Evolutionary conservation across 768 basidiomycete genomes (phyloP).

Genomic region (Coprinellus aureogranulatus): DNA sequence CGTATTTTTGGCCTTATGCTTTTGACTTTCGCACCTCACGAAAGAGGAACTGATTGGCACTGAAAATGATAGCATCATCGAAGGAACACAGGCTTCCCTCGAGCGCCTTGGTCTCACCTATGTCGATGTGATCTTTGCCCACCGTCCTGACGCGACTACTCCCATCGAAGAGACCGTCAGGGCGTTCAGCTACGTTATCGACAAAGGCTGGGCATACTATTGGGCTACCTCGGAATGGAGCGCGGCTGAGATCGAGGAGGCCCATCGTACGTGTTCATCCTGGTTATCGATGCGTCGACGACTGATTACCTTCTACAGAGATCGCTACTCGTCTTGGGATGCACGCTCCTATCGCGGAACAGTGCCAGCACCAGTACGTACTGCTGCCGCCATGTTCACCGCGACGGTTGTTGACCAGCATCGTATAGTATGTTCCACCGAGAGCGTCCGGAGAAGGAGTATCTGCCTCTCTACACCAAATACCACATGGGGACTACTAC

Average conservation of each 20-base stretch:
- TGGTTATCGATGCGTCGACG: not conserved
- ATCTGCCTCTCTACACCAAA: slow-evolving; percentile 63
- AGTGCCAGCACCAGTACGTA: slow-evolving; percentile 69
- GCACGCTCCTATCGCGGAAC: slow-evolving; percentile 71
- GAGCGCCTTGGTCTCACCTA: slow-evolving; percentile 73
- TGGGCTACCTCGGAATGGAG: slow-evolving; percentile 83
- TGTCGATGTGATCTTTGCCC: slow-evolving; percentile 71
- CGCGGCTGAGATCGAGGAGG: slow-evolving; percentile 66
- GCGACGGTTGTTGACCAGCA: not conserved
- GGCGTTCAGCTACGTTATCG: slow-evolving; percentile 77
- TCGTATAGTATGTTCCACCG: slow-evolving; percentile 67
- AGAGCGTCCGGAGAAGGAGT: slow-evolving; percentile 78
- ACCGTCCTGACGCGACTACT: slow-evolving; percentile 59
- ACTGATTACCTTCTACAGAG: slow-evolving; percentile 34
- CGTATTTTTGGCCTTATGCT: slow-evolving; percentile 27
- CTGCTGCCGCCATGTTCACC: not conserved
- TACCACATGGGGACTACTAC: slow-evolving; percentile 69
- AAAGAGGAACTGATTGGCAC: not conserved
- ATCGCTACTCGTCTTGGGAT: slow-evolving; percentile 67
- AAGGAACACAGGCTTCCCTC: slow-evolving; percentile 67
- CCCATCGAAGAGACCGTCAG: slow-evolving; percentile 79
- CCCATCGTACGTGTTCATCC: slow-evolving; percentile 51
- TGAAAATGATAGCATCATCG: slow-evolving; percentile 64
- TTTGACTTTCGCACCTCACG: too few relatives aligned
- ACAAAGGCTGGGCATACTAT: slow-evolving; percentile 69